phyloP scores from a whole-genome alignment of 2,329 filamentous ascomycete genomes.

The Phyllosticta citrichinensis region DNA sequence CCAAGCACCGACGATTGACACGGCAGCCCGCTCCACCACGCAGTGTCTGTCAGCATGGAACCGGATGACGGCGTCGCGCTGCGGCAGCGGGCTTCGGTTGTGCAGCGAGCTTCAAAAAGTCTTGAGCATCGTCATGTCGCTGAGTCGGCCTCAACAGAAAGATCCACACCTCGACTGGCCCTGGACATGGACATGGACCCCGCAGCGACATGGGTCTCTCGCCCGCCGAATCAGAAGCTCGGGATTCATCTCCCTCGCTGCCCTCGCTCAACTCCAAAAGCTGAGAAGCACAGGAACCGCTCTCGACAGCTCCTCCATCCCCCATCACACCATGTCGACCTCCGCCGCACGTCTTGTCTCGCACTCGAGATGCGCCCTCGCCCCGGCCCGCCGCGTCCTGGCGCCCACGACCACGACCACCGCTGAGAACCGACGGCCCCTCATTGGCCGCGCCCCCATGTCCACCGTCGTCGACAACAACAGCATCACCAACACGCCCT shows the following conservation, averaged over 20 bases:
- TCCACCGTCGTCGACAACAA: constrained; percentile 7
- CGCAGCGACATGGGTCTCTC: background rate
- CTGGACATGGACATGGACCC: background rate
- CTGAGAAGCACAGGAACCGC: background rate
- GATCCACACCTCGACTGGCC: background rate
- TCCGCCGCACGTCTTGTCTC: background rate
- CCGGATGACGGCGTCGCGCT: too few relatives aligned
- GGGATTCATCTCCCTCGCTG: background rate
- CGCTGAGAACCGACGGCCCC: background rate
- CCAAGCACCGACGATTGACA: too few relatives aligned
- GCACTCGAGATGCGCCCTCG: background rate
- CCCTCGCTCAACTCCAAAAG: background rate
- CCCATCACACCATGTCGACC: constrained; percentile 1
- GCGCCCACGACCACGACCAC: background rate
- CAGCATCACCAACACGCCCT: background rate
- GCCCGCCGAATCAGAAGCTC: background rate
- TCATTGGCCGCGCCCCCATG: constrained; percentile 5
- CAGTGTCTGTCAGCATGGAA: too few relatives aligned
- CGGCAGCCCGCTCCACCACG: too few relatives aligned
- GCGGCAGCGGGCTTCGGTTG: too few relatives aligned
- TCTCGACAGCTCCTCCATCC: background rate
- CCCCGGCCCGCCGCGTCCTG: background rate
- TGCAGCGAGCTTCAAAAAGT: background rate
- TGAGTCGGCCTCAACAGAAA: background rate
- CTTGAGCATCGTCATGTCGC: background rate